These are phyloP conservation scores for Aspergillus quadricinctus DNA, from an alignment of 2,329 filamentous ascomycete genomes.

Conservation along the genomic window DNA sequence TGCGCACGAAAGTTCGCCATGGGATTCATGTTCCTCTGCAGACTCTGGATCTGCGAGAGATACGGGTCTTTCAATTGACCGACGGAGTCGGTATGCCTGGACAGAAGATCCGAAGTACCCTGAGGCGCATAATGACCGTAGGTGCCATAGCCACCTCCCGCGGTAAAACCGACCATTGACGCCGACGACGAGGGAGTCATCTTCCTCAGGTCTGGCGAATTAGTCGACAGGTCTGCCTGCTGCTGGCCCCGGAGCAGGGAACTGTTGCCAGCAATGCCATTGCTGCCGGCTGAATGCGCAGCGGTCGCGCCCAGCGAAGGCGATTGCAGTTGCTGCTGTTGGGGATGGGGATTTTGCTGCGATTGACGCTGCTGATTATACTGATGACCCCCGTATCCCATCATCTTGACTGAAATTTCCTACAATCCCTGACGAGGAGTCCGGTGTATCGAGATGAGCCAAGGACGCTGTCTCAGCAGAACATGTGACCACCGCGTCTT, in stretches of 20 bases:
- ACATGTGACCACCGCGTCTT: slow-evolving; percentile 13
- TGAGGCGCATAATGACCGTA: slow-evolving; percentile 27
- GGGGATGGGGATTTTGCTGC: slow-evolving; percentile 21
- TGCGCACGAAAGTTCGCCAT: slow-evolving; percentile 28
- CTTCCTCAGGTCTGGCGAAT: slow-evolving; percentile 31
- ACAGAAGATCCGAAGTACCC: slow-evolving; percentile 25
- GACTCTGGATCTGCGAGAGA: slow-evolving; percentile 21
- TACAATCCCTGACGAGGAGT: slow-evolving; percentile 9
- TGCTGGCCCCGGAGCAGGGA: slow-evolving; percentile 24
- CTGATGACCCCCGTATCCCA: slow-evolving; percentile 31
- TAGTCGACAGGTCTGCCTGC: slow-evolving; percentile 21
- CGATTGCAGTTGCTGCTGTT: slow-evolving; percentile 27
- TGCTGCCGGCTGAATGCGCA: slow-evolving; percentile 21
- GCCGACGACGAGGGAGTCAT: slow-evolving; percentile 28
- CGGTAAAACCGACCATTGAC: slow-evolving; percentile 27
- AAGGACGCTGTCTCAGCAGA: not conserved
- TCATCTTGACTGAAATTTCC: slow-evolving; percentile 25
- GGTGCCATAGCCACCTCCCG: slow-evolving; percentile 23
- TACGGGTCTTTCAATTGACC: slow-evolving; percentile 22
- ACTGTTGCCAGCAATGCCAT: slow-evolving; percentile 22
- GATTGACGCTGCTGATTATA: slow-evolving; percentile 24
- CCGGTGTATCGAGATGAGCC: not conserved
- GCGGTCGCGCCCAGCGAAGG: slow-evolving; percentile 24
- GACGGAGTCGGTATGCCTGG: slow-evolving; percentile 24
- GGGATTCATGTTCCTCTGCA: slow-evolving; percentile 28